Conservation (phyloP, 108 stramenopile genomes). For the Conticribra weissflogii region DNA sequence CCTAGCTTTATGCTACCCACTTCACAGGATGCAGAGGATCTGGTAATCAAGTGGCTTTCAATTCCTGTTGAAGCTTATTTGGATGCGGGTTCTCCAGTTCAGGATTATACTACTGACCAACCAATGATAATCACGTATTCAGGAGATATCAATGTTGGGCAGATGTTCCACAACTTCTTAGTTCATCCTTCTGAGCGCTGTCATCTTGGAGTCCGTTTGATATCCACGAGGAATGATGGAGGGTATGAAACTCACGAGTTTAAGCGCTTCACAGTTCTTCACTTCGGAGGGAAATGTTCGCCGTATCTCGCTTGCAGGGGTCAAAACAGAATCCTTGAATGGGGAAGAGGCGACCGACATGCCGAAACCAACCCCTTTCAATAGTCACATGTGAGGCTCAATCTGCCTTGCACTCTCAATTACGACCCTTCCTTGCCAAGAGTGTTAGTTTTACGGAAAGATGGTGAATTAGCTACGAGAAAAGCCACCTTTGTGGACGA, state of each 20-base stretch:
- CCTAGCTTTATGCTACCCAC: slow-evolving; percentile 3
- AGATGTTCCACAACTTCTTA: slow-evolving; percentile 16
- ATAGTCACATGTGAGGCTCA: too few relatives aligned
- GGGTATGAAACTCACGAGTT: neutral
- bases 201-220: slow-evolving; percentile 2
- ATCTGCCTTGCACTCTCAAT: neutral
- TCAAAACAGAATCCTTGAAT: slow-evolving; percentile 7
- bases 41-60: slow-evolving; percentile 18
- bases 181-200: slow-evolving; percentile 7
- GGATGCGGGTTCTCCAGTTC: slow-evolving; percentile 3
- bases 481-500: neutral
- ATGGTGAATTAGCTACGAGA: neutral
- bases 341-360: neutral
- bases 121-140: slow-evolving; percentile 4
- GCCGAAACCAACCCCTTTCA: neutral
- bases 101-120: slow-evolving; percentile 13
- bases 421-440: slow-evolving; percentile 12
- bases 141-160: slow-evolving; percentile 18
- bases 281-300: slow-evolving; percentile 14
- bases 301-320: slow-evolving; percentile 3
- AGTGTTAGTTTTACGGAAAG: slow-evolving; percentile 1
- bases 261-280: neutral
- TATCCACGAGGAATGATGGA: slow-evolving; percentile 10
- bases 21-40: slow-evolving; percentile 10
- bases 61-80: slow-evolving; percentile 10